Evolutionary conservation across 2,329 filamentous ascomycete species (phyloP).

Genomic region (Thermothelomyces thermophilus): DNA sequence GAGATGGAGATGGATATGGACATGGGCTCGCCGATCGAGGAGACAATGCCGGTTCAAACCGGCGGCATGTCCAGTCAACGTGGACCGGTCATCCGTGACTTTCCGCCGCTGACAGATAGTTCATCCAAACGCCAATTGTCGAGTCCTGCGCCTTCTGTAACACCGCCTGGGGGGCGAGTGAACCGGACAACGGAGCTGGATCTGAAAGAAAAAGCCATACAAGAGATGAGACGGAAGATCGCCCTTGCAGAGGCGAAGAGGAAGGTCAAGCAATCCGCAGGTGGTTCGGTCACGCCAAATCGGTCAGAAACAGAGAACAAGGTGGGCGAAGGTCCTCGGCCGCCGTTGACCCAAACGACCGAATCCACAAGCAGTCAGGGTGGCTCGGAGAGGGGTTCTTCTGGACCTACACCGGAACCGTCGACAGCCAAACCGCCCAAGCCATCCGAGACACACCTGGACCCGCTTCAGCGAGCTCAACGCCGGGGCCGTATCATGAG

Average conservation of each 20-base stretch:
- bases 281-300: conserved; percentile 28
- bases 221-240: conserved; percentile 53
- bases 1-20: conserved; percentile 66
- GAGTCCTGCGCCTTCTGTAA: conserved; percentile 36
- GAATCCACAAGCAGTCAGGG: conserved; percentile 22
- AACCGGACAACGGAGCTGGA: conserved; percentile 37
- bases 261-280: conserved; percentile 33
- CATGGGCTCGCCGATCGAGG: conserved; percentile 48
- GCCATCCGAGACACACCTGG: conserved; percentile 15
- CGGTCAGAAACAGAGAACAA: conserved; percentile 22
- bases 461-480: conserved; percentile 15
- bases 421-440: conserved; percentile 27
- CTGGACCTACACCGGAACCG: conserved; percentile 24
- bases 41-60: conserved; percentile 31
- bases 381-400: conserved; percentile 20
- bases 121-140: conserved; percentile 34
- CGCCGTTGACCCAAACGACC: conserved; percentile 14
- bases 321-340: conserved; percentile 14
- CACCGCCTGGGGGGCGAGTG: conserved; percentile 33
- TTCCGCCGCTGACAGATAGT: conserved; percentile 38
- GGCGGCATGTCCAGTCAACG: conserved; percentile 30
- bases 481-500: conserved; percentile 33
- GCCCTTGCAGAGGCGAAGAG: conserved; percentile 53
- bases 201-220: conserved; percentile 52
- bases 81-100: conserved; percentile 37